These are phyloP conservation scores for Phytomonas francai DNA, from an alignment of 208 protist species.

Conservation along the genomic window DNA sequence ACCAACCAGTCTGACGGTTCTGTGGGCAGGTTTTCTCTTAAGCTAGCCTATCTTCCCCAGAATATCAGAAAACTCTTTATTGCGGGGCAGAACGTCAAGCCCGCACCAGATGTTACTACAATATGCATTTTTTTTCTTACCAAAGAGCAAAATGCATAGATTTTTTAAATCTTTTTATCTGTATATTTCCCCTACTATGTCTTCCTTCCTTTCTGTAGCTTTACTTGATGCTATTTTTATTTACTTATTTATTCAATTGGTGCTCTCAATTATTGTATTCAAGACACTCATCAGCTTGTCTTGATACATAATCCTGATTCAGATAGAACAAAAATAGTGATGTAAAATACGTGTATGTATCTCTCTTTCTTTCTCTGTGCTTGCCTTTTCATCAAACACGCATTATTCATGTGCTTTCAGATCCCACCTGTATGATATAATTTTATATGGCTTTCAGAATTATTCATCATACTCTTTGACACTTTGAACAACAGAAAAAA, in stretches of 20 bases:
- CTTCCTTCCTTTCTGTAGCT: not conserved
- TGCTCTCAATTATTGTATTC: constrained; percentile 14
- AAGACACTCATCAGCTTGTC: constrained; percentile 8
- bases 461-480: too few relatives aligned
- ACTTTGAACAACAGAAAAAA: too few relatives aligned
- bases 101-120: too few relatives aligned
- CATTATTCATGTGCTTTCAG: too few relatives aligned
- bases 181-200: not conserved
- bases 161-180: constrained; percentile 7
- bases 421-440: too few relatives aligned
- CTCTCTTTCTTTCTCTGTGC: constrained; percentile 8
- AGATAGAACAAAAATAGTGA: too few relatives aligned
- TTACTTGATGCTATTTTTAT: not conserved
- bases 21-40: not conserved
- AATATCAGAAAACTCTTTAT: too few relatives aligned
- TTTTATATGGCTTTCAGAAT: too few relatives aligned
- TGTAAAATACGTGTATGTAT: constrained; percentile 2
- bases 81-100: too few relatives aligned
- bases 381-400: not conserved
- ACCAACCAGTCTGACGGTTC: not conserved
- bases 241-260: constrained; percentile 6
- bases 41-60: not conserved
- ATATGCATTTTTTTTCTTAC: constrained; percentile 11
- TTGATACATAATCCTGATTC: not conserved
- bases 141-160: not conserved